Base-by-base conservation (phyloP, 108 stramenopile species). In the Cyclotella baltica region DNA sequence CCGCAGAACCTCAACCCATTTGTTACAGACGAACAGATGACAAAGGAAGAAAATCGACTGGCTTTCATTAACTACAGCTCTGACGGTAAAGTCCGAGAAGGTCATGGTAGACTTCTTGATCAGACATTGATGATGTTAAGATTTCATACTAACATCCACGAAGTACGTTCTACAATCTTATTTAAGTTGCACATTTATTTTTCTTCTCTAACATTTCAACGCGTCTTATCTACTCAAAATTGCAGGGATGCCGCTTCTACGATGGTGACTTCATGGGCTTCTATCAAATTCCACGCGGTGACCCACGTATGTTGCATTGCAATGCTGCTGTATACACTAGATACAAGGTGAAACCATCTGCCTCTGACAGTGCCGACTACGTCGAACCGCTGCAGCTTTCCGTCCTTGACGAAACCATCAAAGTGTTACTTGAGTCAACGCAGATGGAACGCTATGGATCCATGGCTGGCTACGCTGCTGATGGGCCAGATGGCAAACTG, bases 21-120 rank as follows among this genome's bases (percentile, higher is more conserved):
- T 30, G 55, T 72, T 55, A 72, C 57, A 55, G 55, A 53, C 36
- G 71, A 58, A 16, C 58, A 72, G 56, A 37, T 57, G 56, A 37
- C 71, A 4, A 38, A 59, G 16, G 71, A 57, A 46, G 57, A 59
- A 37, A 57, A 53, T 46, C 71, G 71, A n/a, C 71, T 72, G 36
- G 71, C 20, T 57, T 72, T 72, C 16, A 72, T 72, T 19, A 61
- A 38, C 37, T 72, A 72, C 37, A 57, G 55, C 22, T 59, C 36
- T 34, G 55, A 72, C 43, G 71, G 55, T 18, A 72, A 72, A 38
- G 36, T 72, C 57, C 57, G 23, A 31, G 71, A 72, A 55, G 71
- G 71, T 18, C 71, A 72, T n/a, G 71, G 71, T 16, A 58, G 71
- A 35, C 40, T 72, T 11, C 43, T 72, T 16, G 71, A 72, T 72